Percentiles rank a stretch among this genome's conserved stretches.
Evolutionary conservation across 352 stramenopile genomes (phyloP).

Genomic region (Phytophthora pini): DNA sequence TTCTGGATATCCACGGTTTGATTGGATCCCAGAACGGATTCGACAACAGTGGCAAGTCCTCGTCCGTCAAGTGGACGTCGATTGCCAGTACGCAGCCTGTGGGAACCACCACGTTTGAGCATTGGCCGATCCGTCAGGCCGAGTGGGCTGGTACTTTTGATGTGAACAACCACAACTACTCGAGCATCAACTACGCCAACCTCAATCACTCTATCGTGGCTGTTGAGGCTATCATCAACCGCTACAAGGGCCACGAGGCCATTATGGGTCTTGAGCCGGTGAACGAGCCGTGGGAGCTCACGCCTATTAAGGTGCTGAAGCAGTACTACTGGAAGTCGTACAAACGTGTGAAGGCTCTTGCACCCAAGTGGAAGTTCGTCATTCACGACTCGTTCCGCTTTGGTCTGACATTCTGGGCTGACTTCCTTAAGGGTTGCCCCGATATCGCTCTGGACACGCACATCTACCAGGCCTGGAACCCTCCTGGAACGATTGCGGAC

Average conservation of each 20-base stretch:
- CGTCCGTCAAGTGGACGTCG: conserved; percentile 92
- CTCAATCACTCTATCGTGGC: conserved; percentile 92
- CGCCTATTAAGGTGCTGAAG: conserved; percentile 92
- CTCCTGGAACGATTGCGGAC: conserved; percentile 68
- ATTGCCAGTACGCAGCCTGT: conserved; percentile 82
- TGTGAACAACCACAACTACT: conserved; percentile 87
- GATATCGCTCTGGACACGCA: conserved; percentile 96
- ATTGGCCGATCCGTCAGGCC: conserved; percentile 93
- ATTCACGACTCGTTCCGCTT: conserved; percentile 98
- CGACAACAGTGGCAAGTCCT: conserved; percentile 93
- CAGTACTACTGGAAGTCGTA: conserved; percentile 98
- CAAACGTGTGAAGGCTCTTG: conserved; percentile 92
- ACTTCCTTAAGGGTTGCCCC: conserved; percentile 87
- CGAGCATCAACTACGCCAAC: conserved; percentile 92
- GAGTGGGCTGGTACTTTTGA: conserved; percentile 94
- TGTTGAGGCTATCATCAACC: conserved; percentile 91
- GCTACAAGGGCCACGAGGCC: conserved; percentile 89
- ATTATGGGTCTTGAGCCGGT: conserved; percentile 94
- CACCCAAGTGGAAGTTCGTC: conserved; percentile 96
- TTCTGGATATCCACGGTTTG: conserved; percentile 95
- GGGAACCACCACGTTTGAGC: conserved; percentile 92
- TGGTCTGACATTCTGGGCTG: conserved; percentile 64
- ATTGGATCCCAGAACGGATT: conserved; percentile 96
- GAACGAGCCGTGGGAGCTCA: conserved; percentile 97
- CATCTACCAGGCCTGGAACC: conserved; percentile 95